Percentiles rank a stretch among this genome's conserved stretches.
phyloP scores from a whole-genome alignment of 2,329 filamentous ascomycete genomes.

The Fusarium sp. region DNA sequence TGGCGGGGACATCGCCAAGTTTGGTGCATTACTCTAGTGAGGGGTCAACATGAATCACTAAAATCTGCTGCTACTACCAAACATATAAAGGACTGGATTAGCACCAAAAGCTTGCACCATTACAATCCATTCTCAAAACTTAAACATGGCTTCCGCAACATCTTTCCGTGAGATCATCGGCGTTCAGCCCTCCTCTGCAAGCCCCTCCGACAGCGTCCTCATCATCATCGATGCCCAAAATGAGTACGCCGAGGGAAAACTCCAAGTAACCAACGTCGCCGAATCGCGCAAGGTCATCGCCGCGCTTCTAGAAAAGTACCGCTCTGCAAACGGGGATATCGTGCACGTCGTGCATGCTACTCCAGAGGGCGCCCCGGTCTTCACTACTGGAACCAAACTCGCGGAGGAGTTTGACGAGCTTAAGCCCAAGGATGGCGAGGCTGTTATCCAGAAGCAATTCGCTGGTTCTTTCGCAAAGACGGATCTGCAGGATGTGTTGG shows the following conservation, averaged over 20 bases:
- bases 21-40: background rate
- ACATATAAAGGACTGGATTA: background rate
- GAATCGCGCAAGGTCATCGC: conserved; percentile 68
- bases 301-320: conserved; percentile 69
- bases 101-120: no score
- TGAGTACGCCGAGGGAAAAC: conserved; percentile 71
- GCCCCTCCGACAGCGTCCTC: conserved; percentile 68
- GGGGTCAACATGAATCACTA: conserved; percentile 5
- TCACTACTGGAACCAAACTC: conserved; percentile 71
- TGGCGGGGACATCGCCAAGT: conserved; percentile 4
- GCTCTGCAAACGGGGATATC: conserved; percentile 62
- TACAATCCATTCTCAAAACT: no score
- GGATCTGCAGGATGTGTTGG: conserved; percentile 65
- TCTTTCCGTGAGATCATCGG: conserved; percentile 56
- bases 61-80: background rate
- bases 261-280: conserved; percentile 67
- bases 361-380: conserved; percentile 72
- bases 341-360: conserved; percentile 72
- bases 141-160: conserved; percentile 17
- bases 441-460: conserved; percentile 68
- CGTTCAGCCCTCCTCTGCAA: conserved; percentile 66
- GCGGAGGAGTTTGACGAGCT: conserved; percentile 72
- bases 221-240: conserved; percentile 80
- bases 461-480: conserved; percentile 73
- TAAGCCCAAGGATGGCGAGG: conserved; percentile 65